Evolutionary conservation across 768 basidiomycete genomes (phyloP).

Genomic region (Mycena vulgaris): DNA sequence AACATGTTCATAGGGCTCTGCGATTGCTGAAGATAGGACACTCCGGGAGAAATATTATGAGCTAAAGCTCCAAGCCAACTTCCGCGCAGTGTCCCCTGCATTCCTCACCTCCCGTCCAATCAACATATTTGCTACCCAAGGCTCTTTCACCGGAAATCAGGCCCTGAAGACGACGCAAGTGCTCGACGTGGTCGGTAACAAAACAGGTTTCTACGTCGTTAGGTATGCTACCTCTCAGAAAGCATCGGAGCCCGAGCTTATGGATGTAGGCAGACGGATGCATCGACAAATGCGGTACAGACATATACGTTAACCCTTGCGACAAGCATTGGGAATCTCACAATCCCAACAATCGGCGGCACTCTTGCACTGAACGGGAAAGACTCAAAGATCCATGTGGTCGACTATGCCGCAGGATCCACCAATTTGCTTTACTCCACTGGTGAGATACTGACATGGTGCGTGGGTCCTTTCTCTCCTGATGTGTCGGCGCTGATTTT

Average conservation of each 20-base stretch:
- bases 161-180: constrained; percentile 66
- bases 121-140: constrained; percentile 57
- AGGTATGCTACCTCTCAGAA: constrained; percentile 42
- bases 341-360: constrained; percentile 61
- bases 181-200: constrained; percentile 62
- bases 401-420: constrained; percentile 63
- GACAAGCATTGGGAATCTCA: constrained; percentile 61
- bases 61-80: constrained; percentile 66
- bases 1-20: constrained; percentile 54
- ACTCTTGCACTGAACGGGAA: constrained; percentile 62
- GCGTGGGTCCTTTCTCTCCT: background rate
- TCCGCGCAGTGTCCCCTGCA: constrained; percentile 65
- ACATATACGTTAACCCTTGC: constrained; percentile 60
- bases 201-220: constrained; percentile 64
- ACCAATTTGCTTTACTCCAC: constrained; percentile 63
- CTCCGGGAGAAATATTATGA: constrained; percentile 70
- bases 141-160: constrained; percentile 64
- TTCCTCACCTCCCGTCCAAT: constrained; percentile 63
- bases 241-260: background rate
- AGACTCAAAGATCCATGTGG: constrained; percentile 68
- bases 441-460: constrained; percentile 67
- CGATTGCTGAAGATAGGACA: constrained; percentile 67
- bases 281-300: constrained; percentile 55
- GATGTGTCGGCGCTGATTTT: background rate
- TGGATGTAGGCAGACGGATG: constrained; percentile 54